These are phyloP conservation scores for Venturia asperata DNA, from an alignment of 2,329 filamentous ascomycete genomes.

Conservation along the genomic window DNA sequence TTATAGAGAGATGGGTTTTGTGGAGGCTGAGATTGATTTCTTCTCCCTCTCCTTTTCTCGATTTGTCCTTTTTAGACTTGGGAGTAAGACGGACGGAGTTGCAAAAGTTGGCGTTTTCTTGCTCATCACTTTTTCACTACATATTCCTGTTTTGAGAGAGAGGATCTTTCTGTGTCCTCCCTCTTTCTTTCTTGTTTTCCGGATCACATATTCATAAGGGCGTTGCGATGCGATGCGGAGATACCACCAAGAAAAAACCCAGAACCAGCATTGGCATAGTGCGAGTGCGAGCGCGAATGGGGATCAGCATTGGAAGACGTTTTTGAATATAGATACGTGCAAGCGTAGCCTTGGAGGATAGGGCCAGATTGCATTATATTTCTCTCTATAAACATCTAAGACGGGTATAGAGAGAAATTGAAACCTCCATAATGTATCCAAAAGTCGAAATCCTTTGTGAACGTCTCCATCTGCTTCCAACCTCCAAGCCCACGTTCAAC, in stretches of 20 bases:
- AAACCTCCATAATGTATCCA: no score
- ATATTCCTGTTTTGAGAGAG: background rate
- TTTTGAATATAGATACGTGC: no score
- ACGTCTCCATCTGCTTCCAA: no score
- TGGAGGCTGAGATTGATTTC: background rate
- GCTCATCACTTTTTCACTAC: background rate
- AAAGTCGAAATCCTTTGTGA: no score
- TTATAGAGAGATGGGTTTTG: background rate
- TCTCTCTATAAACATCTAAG: no score
- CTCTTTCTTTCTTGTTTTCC: background rate
- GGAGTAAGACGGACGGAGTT: background rate
- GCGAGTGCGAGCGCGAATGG: background rate
- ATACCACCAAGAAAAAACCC: background rate
- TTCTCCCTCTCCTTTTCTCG: background rate
- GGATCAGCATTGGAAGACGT: background rate
- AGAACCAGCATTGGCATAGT: constrained; percentile 1
- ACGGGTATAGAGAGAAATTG: no score
- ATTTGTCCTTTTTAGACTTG: background rate
- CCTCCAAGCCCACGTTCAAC: no score
- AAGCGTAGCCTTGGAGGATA: no score
- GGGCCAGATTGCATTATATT: no score
- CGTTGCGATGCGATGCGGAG: background rate
- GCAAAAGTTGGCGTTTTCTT: background rate
- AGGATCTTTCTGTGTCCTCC: background rate
- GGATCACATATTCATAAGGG: background rate